Base-by-base conservation (phyloP, 305 asterid genomes). In the Ilex paraguariensis region DNA sequence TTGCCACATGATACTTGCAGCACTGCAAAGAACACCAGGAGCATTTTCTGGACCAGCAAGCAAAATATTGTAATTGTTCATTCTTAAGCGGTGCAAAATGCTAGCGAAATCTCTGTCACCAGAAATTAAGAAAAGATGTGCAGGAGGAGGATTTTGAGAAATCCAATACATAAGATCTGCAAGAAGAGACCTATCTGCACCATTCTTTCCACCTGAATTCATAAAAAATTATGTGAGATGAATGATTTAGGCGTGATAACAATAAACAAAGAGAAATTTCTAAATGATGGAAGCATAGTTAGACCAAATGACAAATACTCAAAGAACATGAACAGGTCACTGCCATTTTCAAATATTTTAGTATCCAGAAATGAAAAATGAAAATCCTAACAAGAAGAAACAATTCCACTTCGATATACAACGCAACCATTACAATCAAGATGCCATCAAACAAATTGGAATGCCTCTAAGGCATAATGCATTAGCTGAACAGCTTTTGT, bases 91-190 rank as follows among this genome's bases (percentile, higher is more conserved):
- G 57, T 93, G 97, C 48, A 93, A 74, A 64, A 82, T 78, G 53
- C 84, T 77, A 61, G 99, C 91, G 81, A 90, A 93, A 74, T 86
- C 97, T 62, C 87, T 62, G 70, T 93, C 99, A 52, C 95, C 95
- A 6, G 99, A 85, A 59, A 93, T 93, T 66, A 93, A 60, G 65
- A 93, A 77, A 68, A 93, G 77, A 75, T 93, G 99, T 15, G 94
- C 97, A 11, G 99, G 99, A 58, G 99, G 99, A 73, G 99, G 99
- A 72, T 93, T 93, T 71, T 84, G 83, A 61, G 96, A 81, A 70
- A 90, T 94, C 99, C 99, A 93, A 54, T 77, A 75, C 97, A 87
- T 87, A 50, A 93, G 95, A 78, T 93, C 94, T 60, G 90, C 75
- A 40, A 93, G 95, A 75, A 90, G 95, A 55, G 94, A 93, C 68